These are phyloP conservation scores for Gnomoniopsis smithogilvyi DNA, from an alignment of 2,329 filamentous ascomycete species.

Conservation along the genomic window DNA sequence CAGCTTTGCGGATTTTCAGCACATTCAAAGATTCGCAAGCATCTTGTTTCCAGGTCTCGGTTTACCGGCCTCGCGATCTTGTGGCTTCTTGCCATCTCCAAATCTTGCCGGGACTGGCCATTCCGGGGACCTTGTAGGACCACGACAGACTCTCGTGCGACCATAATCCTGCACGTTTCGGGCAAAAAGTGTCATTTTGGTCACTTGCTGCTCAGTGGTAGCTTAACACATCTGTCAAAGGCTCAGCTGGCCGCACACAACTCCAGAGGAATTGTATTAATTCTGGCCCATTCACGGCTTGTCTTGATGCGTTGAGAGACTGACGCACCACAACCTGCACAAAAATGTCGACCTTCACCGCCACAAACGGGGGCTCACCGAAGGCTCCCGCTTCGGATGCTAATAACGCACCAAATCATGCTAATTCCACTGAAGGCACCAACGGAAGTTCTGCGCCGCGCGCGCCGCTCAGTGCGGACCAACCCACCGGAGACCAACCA, in stretches of 20 bases:
- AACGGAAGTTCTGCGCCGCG: slow-evolving; percentile 18
- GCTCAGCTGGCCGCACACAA: not conserved
- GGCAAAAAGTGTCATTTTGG: not conserved
- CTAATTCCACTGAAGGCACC: slow-evolving; percentile 32
- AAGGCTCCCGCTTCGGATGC: slow-evolving; percentile 30
- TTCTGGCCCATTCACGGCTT: not conserved
- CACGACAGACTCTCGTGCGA: not conserved
- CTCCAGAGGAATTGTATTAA: too few species aligned
- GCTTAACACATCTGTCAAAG: not conserved
- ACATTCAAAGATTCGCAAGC: not conserved
- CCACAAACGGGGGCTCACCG: slow-evolving; percentile 43
- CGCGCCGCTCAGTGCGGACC: slow-evolving; percentile 6
- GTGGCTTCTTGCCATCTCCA: not conserved
- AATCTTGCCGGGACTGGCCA: not conserved
- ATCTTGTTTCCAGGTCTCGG: not conserved
- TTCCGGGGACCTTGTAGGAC: not conserved
- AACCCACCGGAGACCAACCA: slow-evolving; percentile 22
- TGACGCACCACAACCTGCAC: slow-evolving; percentile 17
- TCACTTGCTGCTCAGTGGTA: not conserved
- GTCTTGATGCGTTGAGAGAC: not conserved
- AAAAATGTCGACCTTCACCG: slow-evolving; percentile 49
- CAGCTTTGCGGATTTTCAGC: not conserved
- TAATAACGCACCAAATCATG: slow-evolving; percentile 20
- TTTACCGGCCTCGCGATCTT: not conserved
- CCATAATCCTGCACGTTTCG: not conserved